phyloP scores from a whole-genome alignment of 73 alveolate genomes.

The Paramecium pentaurelia region DNA sequence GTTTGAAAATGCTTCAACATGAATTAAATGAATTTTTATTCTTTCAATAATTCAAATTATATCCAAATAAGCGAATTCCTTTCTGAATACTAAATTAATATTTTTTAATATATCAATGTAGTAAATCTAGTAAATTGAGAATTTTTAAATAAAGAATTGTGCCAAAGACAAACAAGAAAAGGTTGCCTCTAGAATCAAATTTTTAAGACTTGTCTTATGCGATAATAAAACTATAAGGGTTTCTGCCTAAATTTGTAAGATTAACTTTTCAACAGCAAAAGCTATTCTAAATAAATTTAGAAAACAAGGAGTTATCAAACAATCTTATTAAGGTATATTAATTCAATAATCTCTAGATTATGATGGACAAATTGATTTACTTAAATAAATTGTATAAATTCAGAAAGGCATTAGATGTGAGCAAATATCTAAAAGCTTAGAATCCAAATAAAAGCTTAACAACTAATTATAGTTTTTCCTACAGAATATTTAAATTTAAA shows the following conservation, averaged over 20 bases:
- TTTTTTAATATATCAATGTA: not conserved
- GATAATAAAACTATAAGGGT: not conserved
- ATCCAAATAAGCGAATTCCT: not conserved
- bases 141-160: not conserved
- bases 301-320: not conserved
- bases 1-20: too few relatives aligned
- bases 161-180: not conserved
- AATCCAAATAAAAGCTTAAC: not conserved
- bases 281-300: slow-evolving; percentile 39
- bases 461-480: not conserved
- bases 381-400: not conserved
- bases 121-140: not conserved
- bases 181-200: not conserved
- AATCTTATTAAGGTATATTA: not conserved
- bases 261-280: slow-evolving; percentile 44
- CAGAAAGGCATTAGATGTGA: not conserved
- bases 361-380: not conserved
- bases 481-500: not conserved
- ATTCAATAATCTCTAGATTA: not conserved
- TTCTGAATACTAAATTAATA: not conserved
- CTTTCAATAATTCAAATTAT: too few relatives aligned
- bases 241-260: slow-evolving; percentile 5
- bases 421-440: not conserved
- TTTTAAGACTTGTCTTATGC: not conserved
- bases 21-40: too few relatives aligned